Base-by-base conservation (phyloP, 1,284 basidiomycete genomes). In the Cystobasidiaceae sp. region DNA sequence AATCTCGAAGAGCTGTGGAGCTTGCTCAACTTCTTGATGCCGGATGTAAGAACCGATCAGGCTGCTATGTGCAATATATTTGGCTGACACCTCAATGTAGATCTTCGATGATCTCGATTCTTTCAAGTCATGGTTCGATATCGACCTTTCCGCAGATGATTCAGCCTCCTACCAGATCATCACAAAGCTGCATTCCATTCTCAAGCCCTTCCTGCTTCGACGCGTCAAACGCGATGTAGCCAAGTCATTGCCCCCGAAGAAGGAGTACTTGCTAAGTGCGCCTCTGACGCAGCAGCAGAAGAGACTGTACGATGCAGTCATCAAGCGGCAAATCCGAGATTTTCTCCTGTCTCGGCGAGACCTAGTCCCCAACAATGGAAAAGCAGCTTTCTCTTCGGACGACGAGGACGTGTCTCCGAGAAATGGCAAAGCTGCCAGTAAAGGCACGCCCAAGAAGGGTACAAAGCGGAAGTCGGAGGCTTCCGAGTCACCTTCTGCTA, bases 1-100 rank as follows among this genome's bases (percentile, higher is more conserved):
- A 98, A 98, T 77, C 84, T 98, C 33, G 94, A 94, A 8, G 96
- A 99, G 78, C 80, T 99, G 48, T 98, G 96, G 96, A 86, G 94
- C 2, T 82, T 98, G 64, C 88, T 98, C 76, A 98, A 98, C 79
- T 99, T 98, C 76, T 93, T 93, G 51, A 81, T 98, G 23, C 96
- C 96, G 21, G 96, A 92, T 28, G 61, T 64, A 79, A 88, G 98
- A 75, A 97, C 28, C n/a, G n/a, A n/a, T n/a, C n/a, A n/a, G n/a
- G n/a, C n/a, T n/a, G n/a, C n/a, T n/a, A n/a, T n/a, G n/a, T n/a
- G n/a, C 17, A 8, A 46, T 3, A 25, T 2, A 11, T 46, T 25
- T 46, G 3, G 13, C 45, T 46, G n/a, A 17, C 27, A 25, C 27
- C 7, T 15, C 33, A 27, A 21, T 37, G 17, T 28, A 64, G 94